A percentile compares a stretch with the other conserved stretches of the same genome.
phyloP scores from a whole-genome alignment of 78 protist genomes.

The slime mould (Dictyostelium discoideum) region DNA sequence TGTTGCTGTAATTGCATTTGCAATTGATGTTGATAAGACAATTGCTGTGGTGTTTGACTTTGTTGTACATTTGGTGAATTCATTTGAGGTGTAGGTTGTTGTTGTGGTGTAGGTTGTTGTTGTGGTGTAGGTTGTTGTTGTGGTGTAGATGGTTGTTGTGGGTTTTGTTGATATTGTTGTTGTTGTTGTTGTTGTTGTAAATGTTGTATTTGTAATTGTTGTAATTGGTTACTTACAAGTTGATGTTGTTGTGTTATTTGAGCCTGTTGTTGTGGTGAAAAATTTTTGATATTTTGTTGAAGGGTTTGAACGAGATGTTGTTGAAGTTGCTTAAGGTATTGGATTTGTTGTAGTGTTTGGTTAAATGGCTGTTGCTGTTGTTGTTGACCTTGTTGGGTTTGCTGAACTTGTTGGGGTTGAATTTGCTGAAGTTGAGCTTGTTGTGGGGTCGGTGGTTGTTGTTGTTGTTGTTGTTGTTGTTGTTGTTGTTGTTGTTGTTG shows the following conservation, averaged over 20 bases:
- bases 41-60: neutral
- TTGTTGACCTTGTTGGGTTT: neutral
- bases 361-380: neutral
- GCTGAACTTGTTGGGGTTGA: neutral
- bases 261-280: neutral
- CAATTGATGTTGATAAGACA: neutral
- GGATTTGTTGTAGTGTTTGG: neutral
- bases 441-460: neutral
- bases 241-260: neutral
- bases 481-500: neutral
- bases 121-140: neutral
- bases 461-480: neutral
- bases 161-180: neutral
- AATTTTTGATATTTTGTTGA: neutral
- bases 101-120: neutral
- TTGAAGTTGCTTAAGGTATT: neutral
- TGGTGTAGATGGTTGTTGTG: neutral
- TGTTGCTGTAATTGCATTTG: neutral
- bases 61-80: constrained; percentile 2
- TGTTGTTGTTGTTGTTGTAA: neutral
- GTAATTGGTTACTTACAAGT: neutral
- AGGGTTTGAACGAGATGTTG: neutral
- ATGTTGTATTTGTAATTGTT: neutral
- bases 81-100: neutral
- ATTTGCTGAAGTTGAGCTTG: neutral